These are phyloP conservation scores for Colletotrichum sublineola DNA, from an alignment of 2,329 filamentous ascomycete genomes.

Conservation along the genomic window DNA sequence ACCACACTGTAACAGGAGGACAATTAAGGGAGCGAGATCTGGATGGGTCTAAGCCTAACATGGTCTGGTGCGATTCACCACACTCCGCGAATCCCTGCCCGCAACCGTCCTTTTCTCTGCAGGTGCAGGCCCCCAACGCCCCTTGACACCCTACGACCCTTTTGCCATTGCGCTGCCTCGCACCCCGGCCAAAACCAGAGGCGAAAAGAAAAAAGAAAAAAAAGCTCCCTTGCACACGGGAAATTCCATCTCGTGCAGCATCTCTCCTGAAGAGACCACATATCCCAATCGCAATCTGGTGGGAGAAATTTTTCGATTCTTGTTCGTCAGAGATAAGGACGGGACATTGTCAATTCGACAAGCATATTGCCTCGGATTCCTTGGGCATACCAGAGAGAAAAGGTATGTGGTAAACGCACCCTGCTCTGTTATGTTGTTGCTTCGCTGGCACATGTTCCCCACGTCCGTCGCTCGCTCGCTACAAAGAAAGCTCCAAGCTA, in stretches of 20 bases:
- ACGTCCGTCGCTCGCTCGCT: slow-evolving; percentile 4
- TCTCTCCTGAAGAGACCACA: slow-evolving; percentile 38
- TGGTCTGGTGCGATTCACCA: slow-evolving; percentile 33
- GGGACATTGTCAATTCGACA: slow-evolving; percentile 14
- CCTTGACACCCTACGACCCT: slow-evolving; percentile 23
- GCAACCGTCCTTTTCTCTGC: slow-evolving; percentile 27
- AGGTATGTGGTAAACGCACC: slow-evolving; percentile 24
- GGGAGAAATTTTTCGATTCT: slow-evolving; percentile 20
- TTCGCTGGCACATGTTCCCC: slow-evolving; percentile 33
- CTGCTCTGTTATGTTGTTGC: slow-evolving; percentile 19
- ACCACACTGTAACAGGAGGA: background rate
- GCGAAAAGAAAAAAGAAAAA: slow-evolving; percentile 30
- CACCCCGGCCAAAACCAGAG: slow-evolving; percentile 23
- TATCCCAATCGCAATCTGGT: slow-evolving; percentile 29
- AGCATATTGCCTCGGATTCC: background rate
- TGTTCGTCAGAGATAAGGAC: background rate
- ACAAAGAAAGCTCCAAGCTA: slow-evolving; percentile 27
- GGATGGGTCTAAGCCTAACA: slow-evolving; percentile 32
- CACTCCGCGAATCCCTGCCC: slow-evolving; percentile 25
- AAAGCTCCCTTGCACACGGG: slow-evolving; percentile 38
- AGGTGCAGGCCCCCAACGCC: slow-evolving; percentile 20
- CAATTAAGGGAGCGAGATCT: slow-evolving; percentile 40
- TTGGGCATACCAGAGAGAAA: slow-evolving; percentile 11
- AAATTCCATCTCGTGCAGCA: slow-evolving; percentile 39
- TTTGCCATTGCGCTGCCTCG: slow-evolving; percentile 9